Evolutionary conservation across 75 land plant genomes (phyloP).

Genomic region (Azolla pinnata): DNA sequence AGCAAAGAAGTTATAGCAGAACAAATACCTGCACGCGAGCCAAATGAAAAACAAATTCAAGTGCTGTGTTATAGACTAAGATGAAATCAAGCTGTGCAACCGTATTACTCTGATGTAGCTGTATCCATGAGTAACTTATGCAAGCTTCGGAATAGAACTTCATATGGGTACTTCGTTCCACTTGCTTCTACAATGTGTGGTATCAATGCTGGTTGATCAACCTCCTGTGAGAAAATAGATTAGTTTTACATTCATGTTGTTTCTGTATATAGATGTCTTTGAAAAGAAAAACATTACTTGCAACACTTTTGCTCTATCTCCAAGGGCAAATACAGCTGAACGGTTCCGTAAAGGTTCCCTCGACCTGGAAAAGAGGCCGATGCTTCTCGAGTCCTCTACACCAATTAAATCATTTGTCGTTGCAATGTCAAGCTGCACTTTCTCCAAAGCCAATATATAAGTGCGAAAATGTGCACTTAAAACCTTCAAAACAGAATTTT

Average conservation of each 20-base stretch:
- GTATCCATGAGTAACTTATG: conserved; percentile 99
- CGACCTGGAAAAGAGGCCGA: conserved; percentile 67
- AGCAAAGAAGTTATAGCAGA: conserved; percentile 91
- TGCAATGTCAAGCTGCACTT: conserved; percentile 87
- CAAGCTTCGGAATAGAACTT: conserved; percentile 94
- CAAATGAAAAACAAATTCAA: too few species aligned
- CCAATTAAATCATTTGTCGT: conserved; percentile 89
- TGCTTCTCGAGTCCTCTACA: conserved; percentile 67
- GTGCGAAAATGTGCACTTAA: conserved; percentile 92
- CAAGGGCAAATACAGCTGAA: conserved; percentile 92
- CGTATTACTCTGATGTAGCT: conserved; percentile 84
- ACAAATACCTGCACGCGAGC: conserved; percentile 89
- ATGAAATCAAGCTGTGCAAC: too few species aligned
- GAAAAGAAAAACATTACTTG: conserved; percentile 37
- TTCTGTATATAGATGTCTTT: background rate
- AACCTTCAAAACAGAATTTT: background rate
- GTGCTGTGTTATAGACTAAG: too few species aligned
- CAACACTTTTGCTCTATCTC: conserved; percentile 82
- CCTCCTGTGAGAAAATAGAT: conserved; percentile 42
- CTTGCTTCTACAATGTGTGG: conserved; percentile 99
- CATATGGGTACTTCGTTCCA: conserved; percentile 88
- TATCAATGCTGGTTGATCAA: conserved; percentile 94
- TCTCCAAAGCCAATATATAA: conserved; percentile 93
- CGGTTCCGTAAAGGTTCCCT: conserved; percentile 84
- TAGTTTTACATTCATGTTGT: background rate